These are phyloP conservation scores for Podosphaera fusca DNA, from an alignment of 2,329 filamentous ascomycete genomes.

Conservation along the genomic window DNA sequence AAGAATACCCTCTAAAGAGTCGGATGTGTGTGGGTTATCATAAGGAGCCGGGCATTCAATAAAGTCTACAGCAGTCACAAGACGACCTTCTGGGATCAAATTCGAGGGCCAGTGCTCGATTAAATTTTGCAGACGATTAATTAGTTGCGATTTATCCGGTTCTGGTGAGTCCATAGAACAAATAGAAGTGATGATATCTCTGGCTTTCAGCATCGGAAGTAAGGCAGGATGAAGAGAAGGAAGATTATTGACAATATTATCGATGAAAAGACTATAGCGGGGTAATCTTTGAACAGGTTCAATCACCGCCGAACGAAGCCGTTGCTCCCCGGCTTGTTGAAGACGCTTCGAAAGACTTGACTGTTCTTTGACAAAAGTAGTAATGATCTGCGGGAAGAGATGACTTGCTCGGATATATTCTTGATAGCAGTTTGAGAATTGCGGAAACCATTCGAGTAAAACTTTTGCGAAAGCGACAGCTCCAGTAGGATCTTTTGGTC, in stretches of 20 bases:
- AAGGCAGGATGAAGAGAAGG: conserved; percentile 72
- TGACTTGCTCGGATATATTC: conserved; percentile 84
- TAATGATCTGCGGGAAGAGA: conserved; percentile 62
- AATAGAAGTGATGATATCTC: conserved; percentile 88
- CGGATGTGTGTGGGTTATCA: conserved; percentile 12
- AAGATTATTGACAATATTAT: conserved; percentile 73
- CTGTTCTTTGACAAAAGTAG: conserved; percentile 52
- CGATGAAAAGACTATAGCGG: conserved; percentile 86
- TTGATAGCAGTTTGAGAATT: conserved; percentile 75
- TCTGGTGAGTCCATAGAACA: conserved; percentile 67
- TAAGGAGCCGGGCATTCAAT: conserved; percentile 57
- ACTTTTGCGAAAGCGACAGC: conserved; percentile 56
- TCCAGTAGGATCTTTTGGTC: conserved; percentile 50
- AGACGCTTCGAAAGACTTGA: conserved; percentile 67
- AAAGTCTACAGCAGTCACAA: conserved; percentile 64
- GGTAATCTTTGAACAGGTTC: conserved; percentile 89
- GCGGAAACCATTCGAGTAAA: conserved; percentile 78
- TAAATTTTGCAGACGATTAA: conserved; percentile 51
- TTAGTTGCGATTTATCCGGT: conserved; percentile 49
- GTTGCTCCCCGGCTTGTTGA: conserved; percentile 69
- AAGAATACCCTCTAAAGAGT: conserved; percentile 40
- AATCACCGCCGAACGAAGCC: conserved; percentile 74
- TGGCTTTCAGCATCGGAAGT: conserved; percentile 60
- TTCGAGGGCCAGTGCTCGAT: conserved; percentile 55
- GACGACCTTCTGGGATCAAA: conserved; percentile 49